phyloP scores from a whole-genome alignment of 805 yeast species.

The Barnettozyma botsteinii region DNA sequence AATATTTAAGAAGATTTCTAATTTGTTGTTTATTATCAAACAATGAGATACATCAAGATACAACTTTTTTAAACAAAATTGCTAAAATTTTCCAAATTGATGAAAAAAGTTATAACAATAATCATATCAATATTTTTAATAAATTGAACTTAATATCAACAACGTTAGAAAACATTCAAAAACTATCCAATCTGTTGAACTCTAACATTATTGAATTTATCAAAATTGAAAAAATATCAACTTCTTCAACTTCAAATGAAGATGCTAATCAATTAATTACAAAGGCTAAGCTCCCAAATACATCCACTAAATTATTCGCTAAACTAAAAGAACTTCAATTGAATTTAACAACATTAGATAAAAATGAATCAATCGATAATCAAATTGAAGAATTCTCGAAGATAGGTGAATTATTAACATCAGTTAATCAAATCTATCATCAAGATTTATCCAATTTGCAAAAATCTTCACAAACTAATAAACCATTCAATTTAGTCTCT shows the following conservation, averaged over 20 bases:
- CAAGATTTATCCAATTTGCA: conserved; percentile 4
- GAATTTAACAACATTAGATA: conserved; percentile 5
- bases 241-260: neutral
- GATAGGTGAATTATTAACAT: conserved; percentile 6
- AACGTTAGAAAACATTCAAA: neutral
- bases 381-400: conserved; percentile 11
- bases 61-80: conserved; percentile 9
- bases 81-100: conserved; percentile 8
- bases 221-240: neutral
- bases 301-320: conserved; percentile 2
- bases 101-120: no score
- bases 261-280: neutral
- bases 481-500: conserved; percentile 12
- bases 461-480: conserved; percentile 5
- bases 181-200: conserved; percentile 1
- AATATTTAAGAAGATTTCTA: conserved; percentile 35
- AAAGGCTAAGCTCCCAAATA: neutral
- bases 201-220: conserved; percentile 3
- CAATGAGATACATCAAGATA: conserved; percentile 21
- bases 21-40: conserved; percentile 37
- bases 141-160: neutral
- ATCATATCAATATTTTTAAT: neutral
- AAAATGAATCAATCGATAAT: conserved; percentile 1
- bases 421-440: conserved; percentile 4
- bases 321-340: conserved; percentile 10